These are phyloP conservation scores for Pistacia vera DNA, from an alignment of 345 rosid species.

Conservation along the genomic window DNA sequence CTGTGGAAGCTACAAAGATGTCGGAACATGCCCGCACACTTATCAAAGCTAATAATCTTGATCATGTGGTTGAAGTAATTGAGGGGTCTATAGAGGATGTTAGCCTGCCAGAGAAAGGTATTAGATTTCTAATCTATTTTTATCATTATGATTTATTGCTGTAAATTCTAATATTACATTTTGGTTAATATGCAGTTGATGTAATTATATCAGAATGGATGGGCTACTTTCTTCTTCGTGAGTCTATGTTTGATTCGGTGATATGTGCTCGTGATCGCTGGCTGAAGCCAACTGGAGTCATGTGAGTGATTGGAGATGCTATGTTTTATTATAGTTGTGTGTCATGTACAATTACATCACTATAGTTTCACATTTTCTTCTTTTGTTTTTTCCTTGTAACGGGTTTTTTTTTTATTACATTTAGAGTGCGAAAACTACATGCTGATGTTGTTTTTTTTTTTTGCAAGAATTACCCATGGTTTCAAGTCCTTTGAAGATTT, in stretches of 20 bases:
- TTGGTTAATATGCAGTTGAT: slow-evolving; percentile 67
- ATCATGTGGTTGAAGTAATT: slow-evolving; percentile 76
- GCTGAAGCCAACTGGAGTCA: slow-evolving; percentile 89
- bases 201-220: slow-evolving; percentile 99
- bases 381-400: neutral
- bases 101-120: slow-evolving; percentile 89
- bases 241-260: slow-evolving; percentile 99
- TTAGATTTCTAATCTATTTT: neutral
- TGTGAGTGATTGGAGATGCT: slow-evolving; percentile 51
- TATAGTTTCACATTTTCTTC: neutral
- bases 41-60: slow-evolving; percentile 75
- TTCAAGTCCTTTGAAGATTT: neutral
- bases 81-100: slow-evolving; percentile 90
- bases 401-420: too few relatives aligned
- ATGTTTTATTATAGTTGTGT: neutral
- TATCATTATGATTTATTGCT: neutral
- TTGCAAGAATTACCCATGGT: neutral
- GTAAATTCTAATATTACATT: slow-evolving; percentile 1
- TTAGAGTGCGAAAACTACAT: neutral
- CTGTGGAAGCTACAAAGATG: slow-evolving; percentile 96
- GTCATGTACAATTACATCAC: neutral
- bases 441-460: neutral
- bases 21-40: slow-evolving; percentile 89
- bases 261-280: slow-evolving; percentile 97
- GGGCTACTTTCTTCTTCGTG: slow-evolving; percentile 97